phyloP scores from a whole-genome alignment of 2,329 filamentous ascomycete genomes.

The Talaromyces sp. region DNA sequence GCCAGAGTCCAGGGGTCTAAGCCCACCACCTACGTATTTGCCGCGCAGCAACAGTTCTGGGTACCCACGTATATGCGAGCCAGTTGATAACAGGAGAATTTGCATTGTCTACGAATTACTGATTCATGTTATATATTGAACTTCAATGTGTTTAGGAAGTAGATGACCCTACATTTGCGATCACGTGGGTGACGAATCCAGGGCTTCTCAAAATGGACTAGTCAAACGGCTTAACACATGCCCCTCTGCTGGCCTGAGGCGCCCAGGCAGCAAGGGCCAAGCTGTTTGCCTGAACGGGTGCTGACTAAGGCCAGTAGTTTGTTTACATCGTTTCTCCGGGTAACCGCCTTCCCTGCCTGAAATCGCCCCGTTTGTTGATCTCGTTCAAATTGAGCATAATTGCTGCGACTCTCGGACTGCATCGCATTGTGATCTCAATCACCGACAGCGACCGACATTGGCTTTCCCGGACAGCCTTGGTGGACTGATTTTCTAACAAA shows the following conservation, averaged over 20 bases:
- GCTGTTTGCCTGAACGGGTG: background rate
- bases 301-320: slow-evolving; percentile 15
- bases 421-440: background rate
- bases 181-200: slow-evolving; percentile 7
- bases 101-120: background rate
- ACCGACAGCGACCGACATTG: background rate
- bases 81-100: background rate
- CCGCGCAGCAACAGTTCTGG: background rate
- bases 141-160: background rate
- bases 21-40: slow-evolving; percentile 2
- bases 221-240: background rate
- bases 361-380: background rate
- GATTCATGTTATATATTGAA: background rate
- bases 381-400: background rate
- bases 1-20: slow-evolving; percentile 1
- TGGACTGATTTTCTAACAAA: background rate
- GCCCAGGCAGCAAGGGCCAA: slow-evolving; percentile 2
- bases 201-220: background rate
- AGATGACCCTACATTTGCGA: background rate
- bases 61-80: background rate
- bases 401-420: background rate
- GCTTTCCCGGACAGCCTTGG: background rate
- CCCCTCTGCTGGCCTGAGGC: slow-evolving; percentile 9
- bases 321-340: slow-evolving; percentile 19
- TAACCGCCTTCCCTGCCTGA: slow-evolving; percentile 8